phyloP scores from a whole-genome alignment of 2,329 filamentous ascomycete genomes.

The Colletotrichum sp. region DNA sequence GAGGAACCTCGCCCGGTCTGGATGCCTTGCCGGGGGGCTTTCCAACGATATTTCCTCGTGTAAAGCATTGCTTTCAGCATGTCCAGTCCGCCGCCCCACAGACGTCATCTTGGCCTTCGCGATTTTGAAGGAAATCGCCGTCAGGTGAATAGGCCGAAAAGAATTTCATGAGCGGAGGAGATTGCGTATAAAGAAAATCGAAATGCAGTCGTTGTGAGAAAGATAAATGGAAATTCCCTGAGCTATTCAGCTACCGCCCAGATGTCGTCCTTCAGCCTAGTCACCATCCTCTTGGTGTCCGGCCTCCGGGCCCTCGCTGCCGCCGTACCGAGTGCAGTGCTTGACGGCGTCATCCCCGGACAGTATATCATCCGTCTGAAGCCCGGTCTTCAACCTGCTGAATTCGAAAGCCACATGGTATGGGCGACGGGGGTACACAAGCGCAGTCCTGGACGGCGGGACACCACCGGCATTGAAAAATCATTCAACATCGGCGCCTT shows the following conservation, averaged over 20 bases:
- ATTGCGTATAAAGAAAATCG: background rate
- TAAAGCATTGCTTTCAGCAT: background rate
- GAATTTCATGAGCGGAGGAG: background rate
- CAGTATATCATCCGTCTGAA: conserved; percentile 5
- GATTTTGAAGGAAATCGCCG: background rate
- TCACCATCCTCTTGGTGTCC: background rate
- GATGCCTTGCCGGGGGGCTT: background rate
- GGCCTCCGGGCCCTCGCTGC: background rate
- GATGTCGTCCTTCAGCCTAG: background rate
- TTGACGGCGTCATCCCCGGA: background rate
- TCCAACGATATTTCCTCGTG: background rate
- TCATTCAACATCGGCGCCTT: conserved; percentile 41
- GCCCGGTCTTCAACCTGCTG: conserved; percentile 29
- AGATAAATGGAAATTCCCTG: background rate
- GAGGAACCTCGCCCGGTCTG: background rate
- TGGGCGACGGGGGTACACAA: conserved; percentile 39
- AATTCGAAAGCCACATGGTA: conserved; percentile 37
- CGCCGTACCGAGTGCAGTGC: background rate
- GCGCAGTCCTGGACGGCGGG: conserved; percentile 38
- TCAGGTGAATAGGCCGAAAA: background rate
- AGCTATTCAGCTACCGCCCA: background rate
- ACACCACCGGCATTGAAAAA: conserved; percentile 41
- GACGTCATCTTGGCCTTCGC: background rate
- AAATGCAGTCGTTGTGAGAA: background rate
- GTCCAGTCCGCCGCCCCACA: background rate